Evolutionary conservation across 2,329 filamentous ascomycete genomes (phyloP).

Genomic region (Cladophialophora chaetospira): DNA sequence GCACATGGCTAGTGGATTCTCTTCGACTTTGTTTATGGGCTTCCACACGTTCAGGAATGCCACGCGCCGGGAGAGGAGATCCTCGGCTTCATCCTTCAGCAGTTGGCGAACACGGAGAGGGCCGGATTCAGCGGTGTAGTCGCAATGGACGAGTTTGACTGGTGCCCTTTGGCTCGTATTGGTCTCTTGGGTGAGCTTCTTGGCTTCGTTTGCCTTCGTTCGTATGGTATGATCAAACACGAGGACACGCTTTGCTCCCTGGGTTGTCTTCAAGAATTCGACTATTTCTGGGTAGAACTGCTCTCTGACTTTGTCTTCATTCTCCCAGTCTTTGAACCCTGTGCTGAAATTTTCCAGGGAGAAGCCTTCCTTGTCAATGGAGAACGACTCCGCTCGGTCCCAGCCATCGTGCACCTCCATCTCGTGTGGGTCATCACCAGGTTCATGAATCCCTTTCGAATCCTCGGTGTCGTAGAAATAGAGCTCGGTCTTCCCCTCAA

Average conservation of each 20-base stretch:
- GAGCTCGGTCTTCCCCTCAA: slow-evolving; percentile 41
- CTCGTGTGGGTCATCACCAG: slow-evolving; percentile 43
- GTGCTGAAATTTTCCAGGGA: slow-evolving; percentile 46
- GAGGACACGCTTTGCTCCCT: slow-evolving; percentile 47
- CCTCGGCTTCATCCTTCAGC: slow-evolving; percentile 45
- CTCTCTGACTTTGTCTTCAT: slow-evolving; percentile 41
- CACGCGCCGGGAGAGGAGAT: slow-evolving; percentile 48
- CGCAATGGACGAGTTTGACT: slow-evolving; percentile 40
- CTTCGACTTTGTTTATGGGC: slow-evolving; percentile 46
- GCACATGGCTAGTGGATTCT: slow-evolving; percentile 46
- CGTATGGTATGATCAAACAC: slow-evolving; percentile 57
- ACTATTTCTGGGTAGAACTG: slow-evolving; percentile 53
- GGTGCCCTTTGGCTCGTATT: slow-evolving; percentile 33
- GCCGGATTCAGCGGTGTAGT: slow-evolving; percentile 51
- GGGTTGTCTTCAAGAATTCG: slow-evolving; percentile 48
- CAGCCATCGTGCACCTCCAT: slow-evolving; percentile 48
- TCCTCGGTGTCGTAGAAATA: slow-evolving; percentile 45
- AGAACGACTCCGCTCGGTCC: slow-evolving; percentile 46
- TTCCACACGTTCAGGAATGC: slow-evolving; percentile 57
- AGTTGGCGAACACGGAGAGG: slow-evolving; percentile 49
- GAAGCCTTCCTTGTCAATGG: slow-evolving; percentile 51
- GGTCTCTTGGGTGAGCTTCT: slow-evolving; percentile 34
- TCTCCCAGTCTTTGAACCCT: slow-evolving; percentile 41
- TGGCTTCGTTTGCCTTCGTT: slow-evolving; percentile 34
- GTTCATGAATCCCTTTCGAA: slow-evolving; percentile 45